A percentile compares a stretch with the other conserved stretches of the same genome.
These are phyloP conservation scores for Bisporella sp. DNA, from an alignment of 2,329 filamentous ascomycete species.

Conservation along the genomic window DNA sequence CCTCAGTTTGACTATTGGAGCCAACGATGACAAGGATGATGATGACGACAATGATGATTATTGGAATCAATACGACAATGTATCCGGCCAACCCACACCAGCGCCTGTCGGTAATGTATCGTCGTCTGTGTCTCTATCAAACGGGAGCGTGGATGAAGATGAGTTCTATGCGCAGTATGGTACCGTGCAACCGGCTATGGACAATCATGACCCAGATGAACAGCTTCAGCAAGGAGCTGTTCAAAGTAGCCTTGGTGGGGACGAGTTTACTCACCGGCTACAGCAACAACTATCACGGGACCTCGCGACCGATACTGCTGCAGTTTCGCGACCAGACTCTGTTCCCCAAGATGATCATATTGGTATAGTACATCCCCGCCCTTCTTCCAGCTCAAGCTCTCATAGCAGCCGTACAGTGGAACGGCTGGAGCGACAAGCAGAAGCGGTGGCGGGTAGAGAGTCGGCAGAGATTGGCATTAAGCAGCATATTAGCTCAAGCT, in stretches of 20 bases:
- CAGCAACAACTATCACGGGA: conserved; percentile 1
- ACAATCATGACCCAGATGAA: conserved; percentile 75
- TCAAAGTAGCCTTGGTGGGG: conserved; percentile 39
- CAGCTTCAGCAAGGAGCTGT: conserved; percentile 34
- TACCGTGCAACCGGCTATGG: conserved; percentile 72
- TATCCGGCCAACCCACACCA: conserved; percentile 54
- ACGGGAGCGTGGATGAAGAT: conserved; percentile 45
- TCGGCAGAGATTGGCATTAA: conserved; percentile 68
- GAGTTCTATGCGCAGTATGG: conserved; percentile 74
- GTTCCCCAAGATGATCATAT: conserved; percentile 5
- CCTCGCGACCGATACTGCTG: background rate
- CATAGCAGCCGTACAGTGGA: conserved; percentile 53
- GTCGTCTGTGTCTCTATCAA: conserved; percentile 29
- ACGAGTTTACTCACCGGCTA: conserved; percentile 28
- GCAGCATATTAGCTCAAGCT: conserved; percentile 70
- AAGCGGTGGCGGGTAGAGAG: conserved; percentile 48
- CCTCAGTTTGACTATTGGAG: conserved; percentile 6
- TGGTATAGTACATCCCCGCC: conserved; percentile 46
- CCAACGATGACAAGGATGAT: conserved; percentile 27
- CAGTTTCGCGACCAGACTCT: background rate
- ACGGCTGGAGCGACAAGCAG: conserved; percentile 38
- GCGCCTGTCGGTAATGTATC: conserved; percentile 56
- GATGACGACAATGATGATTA: conserved; percentile 72
- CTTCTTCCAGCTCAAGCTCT: conserved; percentile 50
- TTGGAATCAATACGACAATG: conserved; percentile 72